A percentile compares a stretch with the other conserved stretches of the same genome.
phyloP scores from a whole-genome alignment of 768 basidiomycete genomes.

The Lactarius hatsudake region DNA sequence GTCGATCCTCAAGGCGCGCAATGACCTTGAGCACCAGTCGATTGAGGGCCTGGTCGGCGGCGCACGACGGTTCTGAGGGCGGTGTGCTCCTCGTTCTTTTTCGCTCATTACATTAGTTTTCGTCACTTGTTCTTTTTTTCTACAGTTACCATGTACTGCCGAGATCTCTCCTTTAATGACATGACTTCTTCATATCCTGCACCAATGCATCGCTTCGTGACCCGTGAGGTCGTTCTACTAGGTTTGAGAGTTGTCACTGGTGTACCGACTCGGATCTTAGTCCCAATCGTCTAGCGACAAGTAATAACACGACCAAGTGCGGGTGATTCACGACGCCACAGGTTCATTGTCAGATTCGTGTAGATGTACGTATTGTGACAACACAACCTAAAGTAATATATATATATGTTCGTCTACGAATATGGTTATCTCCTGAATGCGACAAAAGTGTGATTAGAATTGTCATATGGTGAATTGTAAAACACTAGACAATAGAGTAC shows the following conservation, averaged over 20 bases:
- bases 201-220: no score
- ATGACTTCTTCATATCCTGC: conserved; percentile 8
- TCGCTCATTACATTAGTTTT: conserved; percentile 2
- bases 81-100: not conserved
- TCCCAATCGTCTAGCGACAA: no score
- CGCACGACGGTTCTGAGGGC: conserved; percentile 48
- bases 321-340: no score
- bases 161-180: conserved; percentile 24
- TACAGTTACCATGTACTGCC: conserved; percentile 23
- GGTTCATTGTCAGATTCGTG: no score
- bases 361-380: no score
- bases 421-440: not conserved
- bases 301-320: no score
- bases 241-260: no score
- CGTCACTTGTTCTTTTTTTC: not conserved
- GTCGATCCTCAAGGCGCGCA: conserved; percentile 85
- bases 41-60: conserved; percentile 81
- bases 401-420: not conserved
- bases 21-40: conserved; percentile 94
- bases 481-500: no score
- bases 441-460: no score
- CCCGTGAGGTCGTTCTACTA: no score
- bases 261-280: no score
- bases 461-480: no score
- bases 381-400: not conserved